A percentile compares a stretch with the other conserved stretches of the same genome.
Conservation (phyloP, 1,139 yeast species). For the Saccharomyces hybrid region DNA sequence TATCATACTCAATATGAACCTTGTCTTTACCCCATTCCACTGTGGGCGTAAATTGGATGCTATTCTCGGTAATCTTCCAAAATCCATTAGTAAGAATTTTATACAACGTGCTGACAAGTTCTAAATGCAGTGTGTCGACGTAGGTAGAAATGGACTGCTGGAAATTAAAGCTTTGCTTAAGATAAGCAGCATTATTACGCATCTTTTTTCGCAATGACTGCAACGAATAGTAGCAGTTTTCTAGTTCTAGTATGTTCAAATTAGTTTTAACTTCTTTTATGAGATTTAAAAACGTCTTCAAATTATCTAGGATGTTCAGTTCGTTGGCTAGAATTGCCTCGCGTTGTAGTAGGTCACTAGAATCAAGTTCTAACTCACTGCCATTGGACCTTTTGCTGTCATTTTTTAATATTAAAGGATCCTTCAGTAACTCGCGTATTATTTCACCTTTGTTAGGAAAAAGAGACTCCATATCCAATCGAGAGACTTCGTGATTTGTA, state of each 20-base stretch:
- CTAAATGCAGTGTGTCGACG: slow-evolving; percentile 23
- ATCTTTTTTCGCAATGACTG: slow-evolving; percentile 20
- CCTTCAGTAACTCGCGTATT: slow-evolving; percentile 13
- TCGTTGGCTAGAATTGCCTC: slow-evolving; percentile 18
- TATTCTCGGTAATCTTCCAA: slow-evolving; percentile 16
- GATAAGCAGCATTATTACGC: slow-evolving; percentile 11
- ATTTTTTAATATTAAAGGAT: slow-evolving; percentile 11
- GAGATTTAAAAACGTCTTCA: slow-evolving; percentile 18
- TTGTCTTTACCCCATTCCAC: slow-evolving; percentile 11
- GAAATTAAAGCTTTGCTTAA: slow-evolving; percentile 22
- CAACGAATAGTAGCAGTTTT: slow-evolving; percentile 28
- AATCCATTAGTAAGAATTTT: slow-evolving; percentile 16
- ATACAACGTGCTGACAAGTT: slow-evolving; percentile 16
- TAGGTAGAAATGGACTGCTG: slow-evolving; percentile 24
- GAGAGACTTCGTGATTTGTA: not conserved
- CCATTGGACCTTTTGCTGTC: not conserved
- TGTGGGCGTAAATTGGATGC: slow-evolving; percentile 11
- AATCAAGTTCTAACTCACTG: not conserved
- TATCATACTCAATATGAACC: slow-evolving; percentile 14
- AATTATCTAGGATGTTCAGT: slow-evolving; percentile 17
- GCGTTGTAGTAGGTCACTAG: slow-evolving; percentile 9
- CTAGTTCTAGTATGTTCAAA: slow-evolving; percentile 23
- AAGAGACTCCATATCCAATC: not conserved
- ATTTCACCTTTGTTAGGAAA: slow-evolving; percentile 6
- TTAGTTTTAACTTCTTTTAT: slow-evolving; percentile 24